A percentile compares a stretch with the other conserved stretches of the same genome.
Conservation (phyloP, 176 grass and related monocot species). For the Themeda triandra region DNA sequence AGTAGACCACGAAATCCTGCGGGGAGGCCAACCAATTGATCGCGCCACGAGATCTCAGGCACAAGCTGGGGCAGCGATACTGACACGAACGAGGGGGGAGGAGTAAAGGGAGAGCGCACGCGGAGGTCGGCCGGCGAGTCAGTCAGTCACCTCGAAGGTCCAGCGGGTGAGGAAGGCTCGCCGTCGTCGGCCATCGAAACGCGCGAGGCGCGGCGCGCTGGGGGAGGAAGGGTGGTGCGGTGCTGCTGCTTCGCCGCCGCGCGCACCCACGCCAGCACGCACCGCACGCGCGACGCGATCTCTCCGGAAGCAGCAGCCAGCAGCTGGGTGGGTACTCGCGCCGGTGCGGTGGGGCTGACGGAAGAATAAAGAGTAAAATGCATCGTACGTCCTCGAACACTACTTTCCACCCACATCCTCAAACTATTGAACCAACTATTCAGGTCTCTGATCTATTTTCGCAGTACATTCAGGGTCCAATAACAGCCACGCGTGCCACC, state of each 20-base stretch:
- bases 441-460: too few relatives aligned
- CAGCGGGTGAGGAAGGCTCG: conserved; percentile 50
- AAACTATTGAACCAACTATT: too few relatives aligned
- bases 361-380: too few relatives aligned
- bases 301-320: background rate
- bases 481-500: too few relatives aligned
- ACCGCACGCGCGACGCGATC: conserved; percentile 1
- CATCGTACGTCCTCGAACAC: too few relatives aligned
- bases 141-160: conserved; percentile 58
- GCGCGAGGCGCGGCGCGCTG: background rate
- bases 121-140: background rate
- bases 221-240: background rate
- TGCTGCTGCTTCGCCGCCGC: conserved; percentile 17
- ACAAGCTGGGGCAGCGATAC: background rate
- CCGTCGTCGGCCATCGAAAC: conserved; percentile 44
- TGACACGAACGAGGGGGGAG: too few relatives aligned
- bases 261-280: background rate
- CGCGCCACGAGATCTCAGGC: conserved; percentile 29
- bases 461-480: too few relatives aligned
- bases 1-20: conserved; percentile 65
- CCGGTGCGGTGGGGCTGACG: background rate
- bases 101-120: background rate
- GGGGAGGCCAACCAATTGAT: background rate
- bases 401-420: too few relatives aligned
- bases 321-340: background rate